phyloP scores from a whole-genome alignment of 2,329 filamentous ascomycete species.

The Verticillium dahliae region DNA sequence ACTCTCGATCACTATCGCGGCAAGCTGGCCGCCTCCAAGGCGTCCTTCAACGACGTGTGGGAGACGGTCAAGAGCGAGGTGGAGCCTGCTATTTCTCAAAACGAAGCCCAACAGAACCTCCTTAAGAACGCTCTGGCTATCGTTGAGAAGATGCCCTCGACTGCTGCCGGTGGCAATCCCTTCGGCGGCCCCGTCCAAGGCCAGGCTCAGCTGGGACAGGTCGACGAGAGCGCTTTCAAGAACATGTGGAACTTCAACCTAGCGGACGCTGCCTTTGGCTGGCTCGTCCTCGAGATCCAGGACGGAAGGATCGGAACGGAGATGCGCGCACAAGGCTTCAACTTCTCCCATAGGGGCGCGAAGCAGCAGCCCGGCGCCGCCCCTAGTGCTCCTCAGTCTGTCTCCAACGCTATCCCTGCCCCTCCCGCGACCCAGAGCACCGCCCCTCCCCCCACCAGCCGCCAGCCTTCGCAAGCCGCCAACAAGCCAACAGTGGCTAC shows the following conservation, averaged over 20 bases:
- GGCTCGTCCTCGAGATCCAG: slow-evolving; percentile 90
- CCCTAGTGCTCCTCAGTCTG: slow-evolving; percentile 22
- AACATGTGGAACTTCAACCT: slow-evolving; percentile 99
- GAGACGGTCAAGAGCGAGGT: slow-evolving; percentile 97
- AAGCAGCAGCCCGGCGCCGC: slow-evolving; percentile 57
- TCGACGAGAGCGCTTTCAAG: slow-evolving; percentile 98
- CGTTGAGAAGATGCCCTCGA: slow-evolving; percentile 96
- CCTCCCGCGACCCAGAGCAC: slow-evolving; percentile 27
- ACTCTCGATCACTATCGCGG: slow-evolving; percentile 97
- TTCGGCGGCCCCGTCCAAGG: slow-evolving; percentile 82
- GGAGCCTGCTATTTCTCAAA: slow-evolving; percentile 86
- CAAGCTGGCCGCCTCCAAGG: slow-evolving; percentile 95
- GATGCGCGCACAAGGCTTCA: slow-evolving; percentile 98
- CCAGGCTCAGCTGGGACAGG: slow-evolving; percentile 69
- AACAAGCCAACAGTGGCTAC: slow-evolving; percentile 33
- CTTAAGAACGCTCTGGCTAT: slow-evolving; percentile 86
- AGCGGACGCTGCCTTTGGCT: slow-evolving; percentile 94
- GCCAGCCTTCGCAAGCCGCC: slow-evolving; percentile 26
- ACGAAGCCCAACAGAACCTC: slow-evolving; percentile 88
- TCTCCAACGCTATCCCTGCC: slow-evolving; percentile 26
- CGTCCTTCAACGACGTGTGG: slow-evolving; percentile 99
- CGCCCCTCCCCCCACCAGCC: slow-evolving; percentile 22
- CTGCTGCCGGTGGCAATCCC: slow-evolving; percentile 91
- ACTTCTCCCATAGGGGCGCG: slow-evolving; percentile 90
- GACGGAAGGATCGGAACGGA: slow-evolving; percentile 94